Evolutionary conservation across 129 eudicot genomes (phyloP).

Genomic region (Silybum marianum): DNA sequence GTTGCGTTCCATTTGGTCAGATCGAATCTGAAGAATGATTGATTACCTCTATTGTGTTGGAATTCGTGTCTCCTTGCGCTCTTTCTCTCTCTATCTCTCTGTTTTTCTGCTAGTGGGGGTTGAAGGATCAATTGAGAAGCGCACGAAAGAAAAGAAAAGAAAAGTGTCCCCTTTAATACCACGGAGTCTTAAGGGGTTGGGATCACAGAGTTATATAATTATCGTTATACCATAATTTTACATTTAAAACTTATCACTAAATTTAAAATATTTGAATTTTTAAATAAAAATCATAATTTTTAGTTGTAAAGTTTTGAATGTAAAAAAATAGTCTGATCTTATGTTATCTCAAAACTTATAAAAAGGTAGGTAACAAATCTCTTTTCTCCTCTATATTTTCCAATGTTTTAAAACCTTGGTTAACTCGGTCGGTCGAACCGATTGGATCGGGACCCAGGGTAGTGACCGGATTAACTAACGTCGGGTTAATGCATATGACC

Average conservation of each 20-base stretch:
- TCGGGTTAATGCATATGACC: no score
- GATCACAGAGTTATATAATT: neutral
- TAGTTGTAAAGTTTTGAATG: no score
- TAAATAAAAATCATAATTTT: no score
- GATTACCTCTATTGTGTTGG: slow-evolving; percentile 24
- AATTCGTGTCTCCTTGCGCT: slow-evolving; percentile 36
- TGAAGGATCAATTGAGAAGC: neutral
- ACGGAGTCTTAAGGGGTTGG: neutral
- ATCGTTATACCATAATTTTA: no score
- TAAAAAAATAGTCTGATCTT: no score
- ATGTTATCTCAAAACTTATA: no score
- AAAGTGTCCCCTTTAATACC: neutral
- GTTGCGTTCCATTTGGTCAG: slow-evolving; percentile 20
- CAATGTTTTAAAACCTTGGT: no score
- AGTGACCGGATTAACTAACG: no score
- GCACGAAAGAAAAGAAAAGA: neutral
- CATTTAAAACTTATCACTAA: no score
- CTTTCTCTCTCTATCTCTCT: slow-evolving; percentile 7
- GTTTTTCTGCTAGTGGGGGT: slow-evolving; percentile 11
- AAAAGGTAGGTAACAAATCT: neutral
- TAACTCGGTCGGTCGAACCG: no score
- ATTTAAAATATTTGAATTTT: no score
- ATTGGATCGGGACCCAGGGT: no score
- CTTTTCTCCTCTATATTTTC: neutral
- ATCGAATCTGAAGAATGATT: slow-evolving; percentile 28